phyloP scores from a whole-genome alignment of 2,329 filamentous ascomycete species.

The Pseudogymnoascus pannorum region DNA sequence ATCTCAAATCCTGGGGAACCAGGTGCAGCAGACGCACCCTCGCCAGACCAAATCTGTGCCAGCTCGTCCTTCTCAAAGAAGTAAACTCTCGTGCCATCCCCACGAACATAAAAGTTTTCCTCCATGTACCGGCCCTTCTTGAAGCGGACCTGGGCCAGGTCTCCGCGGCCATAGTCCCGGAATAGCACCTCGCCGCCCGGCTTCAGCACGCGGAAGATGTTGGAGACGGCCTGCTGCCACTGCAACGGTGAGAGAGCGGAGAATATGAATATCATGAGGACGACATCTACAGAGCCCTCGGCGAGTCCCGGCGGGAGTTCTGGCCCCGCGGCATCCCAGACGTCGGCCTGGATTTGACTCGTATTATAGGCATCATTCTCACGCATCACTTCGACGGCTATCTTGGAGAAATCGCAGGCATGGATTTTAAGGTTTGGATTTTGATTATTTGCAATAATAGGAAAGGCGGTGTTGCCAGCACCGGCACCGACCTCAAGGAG shows the following conservation, averaged over 20 bases:
- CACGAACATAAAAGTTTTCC: slow-evolving; percentile 95
- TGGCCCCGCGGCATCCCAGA: slow-evolving; percentile 81
- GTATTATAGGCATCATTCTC: slow-evolving; percentile 67
- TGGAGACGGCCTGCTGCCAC: slow-evolving; percentile 75
- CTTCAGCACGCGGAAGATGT: slow-evolving; percentile 77
- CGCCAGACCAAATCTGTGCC: slow-evolving; percentile 62
- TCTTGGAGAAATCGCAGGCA: slow-evolving; percentile 94
- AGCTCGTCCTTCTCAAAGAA: slow-evolving; percentile 91
- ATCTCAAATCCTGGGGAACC: slow-evolving; percentile 52
- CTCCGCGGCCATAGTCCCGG: slow-evolving; percentile 91
- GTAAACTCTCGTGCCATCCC: slow-evolving; percentile 93
- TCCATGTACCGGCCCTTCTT: slow-evolving; percentile 90
- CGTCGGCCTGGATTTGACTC: slow-evolving; percentile 72
- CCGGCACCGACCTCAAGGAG: slow-evolving; percentile 90
- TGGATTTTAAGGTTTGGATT: slow-evolving; percentile 78
- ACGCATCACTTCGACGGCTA: slow-evolving; percentile 88
- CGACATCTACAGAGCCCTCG: slow-evolving; percentile 79
- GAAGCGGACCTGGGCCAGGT: slow-evolving; percentile 93
- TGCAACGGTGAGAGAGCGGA: slow-evolving; percentile 79
- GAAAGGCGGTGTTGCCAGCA: slow-evolving; percentile 94
- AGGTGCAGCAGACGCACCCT: neutral
- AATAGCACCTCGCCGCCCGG: slow-evolving; percentile 91
- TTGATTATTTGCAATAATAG: slow-evolving; percentile 74
- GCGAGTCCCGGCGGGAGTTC: slow-evolving; percentile 68
- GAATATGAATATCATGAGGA: slow-evolving; percentile 96